A percentile compares a stretch with the other conserved stretches of the same genome.
Conservation (phyloP, 1,284 basidiomycete genomes). For the Malassezia caprae region DNA sequence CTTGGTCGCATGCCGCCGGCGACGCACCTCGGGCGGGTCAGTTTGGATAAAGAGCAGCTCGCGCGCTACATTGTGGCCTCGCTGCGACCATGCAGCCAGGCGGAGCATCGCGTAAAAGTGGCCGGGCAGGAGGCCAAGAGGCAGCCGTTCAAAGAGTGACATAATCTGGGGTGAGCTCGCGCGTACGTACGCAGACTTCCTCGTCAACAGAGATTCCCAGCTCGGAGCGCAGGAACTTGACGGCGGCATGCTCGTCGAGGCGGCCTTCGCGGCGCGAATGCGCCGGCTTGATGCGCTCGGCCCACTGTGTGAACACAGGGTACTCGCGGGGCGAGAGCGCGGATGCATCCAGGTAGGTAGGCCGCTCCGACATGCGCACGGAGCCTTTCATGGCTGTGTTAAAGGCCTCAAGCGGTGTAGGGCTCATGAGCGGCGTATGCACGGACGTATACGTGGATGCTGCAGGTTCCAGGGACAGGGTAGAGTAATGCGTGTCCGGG, state of each 20-base stretch:
- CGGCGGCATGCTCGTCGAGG: slow-evolving; percentile 41
- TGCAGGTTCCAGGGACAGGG: background rate
- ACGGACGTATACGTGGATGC: background rate
- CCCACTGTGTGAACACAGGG: slow-evolving; percentile 30
- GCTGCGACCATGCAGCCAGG: slow-evolving; percentile 43
- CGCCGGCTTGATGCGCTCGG: slow-evolving; percentile 32
- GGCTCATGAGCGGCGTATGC: background rate
- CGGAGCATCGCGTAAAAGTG: slow-evolving; percentile 45
- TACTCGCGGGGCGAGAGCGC: slow-evolving; percentile 46
- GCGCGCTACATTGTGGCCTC: slow-evolving; percentile 24
- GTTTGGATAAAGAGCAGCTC: slow-evolving; percentile 42
- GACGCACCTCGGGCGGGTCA: slow-evolving; percentile 2
- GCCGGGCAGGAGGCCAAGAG: slow-evolving; percentile 35
- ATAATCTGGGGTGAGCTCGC: slow-evolving; percentile 24
- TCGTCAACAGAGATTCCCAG: slow-evolving; percentile 37
- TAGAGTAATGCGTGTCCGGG: background rate
- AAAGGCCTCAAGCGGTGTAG: background rate
- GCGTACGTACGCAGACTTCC: slow-evolving; percentile 31
- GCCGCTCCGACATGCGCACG: slow-evolving; percentile 3
- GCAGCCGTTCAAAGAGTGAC: slow-evolving; percentile 43
- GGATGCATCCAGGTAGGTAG: slow-evolving; percentile 28
- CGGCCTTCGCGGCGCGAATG: slow-evolving; percentile 35
- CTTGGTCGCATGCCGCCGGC: background rate
- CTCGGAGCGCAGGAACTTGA: slow-evolving; percentile 39
- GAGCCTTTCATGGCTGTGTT: background rate